Evolutionary conservation across 176 grass and related monocot genomes (phyloP).

Genomic region (Metroxylon sagu): DNA sequence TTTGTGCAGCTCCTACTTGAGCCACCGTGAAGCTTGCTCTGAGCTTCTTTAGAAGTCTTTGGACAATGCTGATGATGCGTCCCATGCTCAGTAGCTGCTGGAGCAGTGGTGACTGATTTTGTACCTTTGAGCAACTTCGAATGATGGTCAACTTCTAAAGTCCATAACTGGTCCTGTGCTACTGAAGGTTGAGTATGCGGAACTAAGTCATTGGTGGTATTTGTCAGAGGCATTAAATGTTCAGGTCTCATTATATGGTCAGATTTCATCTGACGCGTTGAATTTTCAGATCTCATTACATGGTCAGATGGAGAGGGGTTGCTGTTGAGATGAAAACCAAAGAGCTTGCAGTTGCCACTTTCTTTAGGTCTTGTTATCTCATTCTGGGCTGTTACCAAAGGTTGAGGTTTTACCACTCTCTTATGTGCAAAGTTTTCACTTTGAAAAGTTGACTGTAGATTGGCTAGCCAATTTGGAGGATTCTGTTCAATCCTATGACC

Average conservation of each 20-base stretch:
- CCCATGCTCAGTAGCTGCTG: slow-evolving; percentile 38
- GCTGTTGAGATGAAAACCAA: slow-evolving; percentile 75
- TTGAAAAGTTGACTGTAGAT: slow-evolving; percentile 19
- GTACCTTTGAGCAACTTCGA: slow-evolving; percentile 35
- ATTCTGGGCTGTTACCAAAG: slow-evolving; percentile 36
- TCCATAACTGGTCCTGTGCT: slow-evolving; percentile 25
- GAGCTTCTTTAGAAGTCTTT: slow-evolving; percentile 44
- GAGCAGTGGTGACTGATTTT: slow-evolving; percentile 49
- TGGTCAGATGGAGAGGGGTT: slow-evolving; percentile 32
- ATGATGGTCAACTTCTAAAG: slow-evolving; percentile 40
- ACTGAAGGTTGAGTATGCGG: slow-evolving; percentile 24
- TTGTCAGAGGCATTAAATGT: slow-evolving; percentile 39
- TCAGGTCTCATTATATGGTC: slow-evolving; percentile 34
- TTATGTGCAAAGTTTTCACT: slow-evolving; percentile 21
- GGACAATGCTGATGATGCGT: slow-evolving; percentile 34
- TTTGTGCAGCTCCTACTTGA: slow-evolving; percentile 83
- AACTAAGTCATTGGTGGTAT: slow-evolving; percentile 37
- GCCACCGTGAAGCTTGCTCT: slow-evolving; percentile 47
- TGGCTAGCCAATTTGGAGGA: neutral
- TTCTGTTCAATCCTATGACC: slow-evolving; percentile 34
- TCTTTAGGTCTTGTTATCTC: slow-evolving; percentile 62
- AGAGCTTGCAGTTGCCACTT: slow-evolving; percentile 62
- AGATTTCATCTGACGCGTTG: slow-evolving; percentile 1
- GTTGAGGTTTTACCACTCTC: slow-evolving; percentile 45
- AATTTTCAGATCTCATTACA: slow-evolving; percentile 5